Conservation (phyloP, 805 yeast species). For the Jamesozyma hellenica region DNA sequence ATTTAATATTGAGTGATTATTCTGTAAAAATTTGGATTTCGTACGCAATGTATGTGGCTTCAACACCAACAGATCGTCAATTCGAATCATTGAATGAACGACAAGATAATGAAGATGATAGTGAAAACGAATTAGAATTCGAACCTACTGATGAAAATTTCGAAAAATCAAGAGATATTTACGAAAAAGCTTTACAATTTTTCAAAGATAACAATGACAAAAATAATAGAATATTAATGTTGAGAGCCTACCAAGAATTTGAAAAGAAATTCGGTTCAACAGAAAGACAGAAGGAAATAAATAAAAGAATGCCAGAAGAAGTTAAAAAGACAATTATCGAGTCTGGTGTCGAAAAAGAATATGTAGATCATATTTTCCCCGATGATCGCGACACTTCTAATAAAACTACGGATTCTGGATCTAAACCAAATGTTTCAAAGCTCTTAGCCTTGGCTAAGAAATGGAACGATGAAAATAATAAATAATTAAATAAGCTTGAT, state of each 20-base stretch:
- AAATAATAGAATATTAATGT: conserved; percentile 41
- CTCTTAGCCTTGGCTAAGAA: conserved; percentile 40
- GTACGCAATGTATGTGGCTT: conserved; percentile 61
- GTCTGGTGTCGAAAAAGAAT: conserved; percentile 44
- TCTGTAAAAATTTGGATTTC: conserved; percentile 47
- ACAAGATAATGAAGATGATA: conserved; percentile 28
- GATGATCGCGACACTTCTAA: conserved; percentile 34
- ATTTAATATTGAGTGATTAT: conserved; percentile 27
- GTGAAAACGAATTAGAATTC: conserved; percentile 39
- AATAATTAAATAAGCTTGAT: neutral
- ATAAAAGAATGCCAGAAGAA: conserved; percentile 43
- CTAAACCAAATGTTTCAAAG: conserved; percentile 22
- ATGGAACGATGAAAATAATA: conserved; percentile 32
- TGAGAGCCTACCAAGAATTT: conserved; percentile 55
- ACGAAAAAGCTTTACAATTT: conserved; percentile 41
- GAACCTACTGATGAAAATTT: conserved; percentile 44
- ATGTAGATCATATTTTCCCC: conserved; percentile 55
- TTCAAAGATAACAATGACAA: conserved; percentile 32
- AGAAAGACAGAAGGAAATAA: conserved; percentile 30
- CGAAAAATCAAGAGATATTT: conserved; percentile 43
- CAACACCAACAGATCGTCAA: conserved; percentile 44
- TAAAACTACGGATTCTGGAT: neutral
- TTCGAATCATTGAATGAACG: conserved; percentile 9
- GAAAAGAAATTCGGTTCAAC: conserved; percentile 52
- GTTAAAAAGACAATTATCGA: conserved; percentile 27